A percentile compares a stretch with the other conserved stretches of the same genome.
Evolutionary conservation across 345 rosid genomes (phyloP).

Genomic region (Boechera retrofracta): DNA sequence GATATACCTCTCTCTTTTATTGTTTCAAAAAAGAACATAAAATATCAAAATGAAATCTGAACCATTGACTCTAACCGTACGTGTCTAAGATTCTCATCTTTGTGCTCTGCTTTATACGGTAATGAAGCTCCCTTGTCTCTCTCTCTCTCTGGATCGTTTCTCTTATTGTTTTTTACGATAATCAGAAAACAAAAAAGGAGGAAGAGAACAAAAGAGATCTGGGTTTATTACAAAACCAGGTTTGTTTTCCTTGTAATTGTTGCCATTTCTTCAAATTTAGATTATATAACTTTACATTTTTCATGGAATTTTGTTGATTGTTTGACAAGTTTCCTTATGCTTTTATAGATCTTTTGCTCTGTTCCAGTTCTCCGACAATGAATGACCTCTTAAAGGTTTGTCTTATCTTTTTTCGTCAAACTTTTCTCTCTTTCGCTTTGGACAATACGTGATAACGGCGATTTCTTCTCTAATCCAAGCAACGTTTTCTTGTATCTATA

Average conservation of each 20-base stretch:
- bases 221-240: conserved; percentile 45
- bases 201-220: conserved; percentile 40
- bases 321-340: conserved; percentile 44
- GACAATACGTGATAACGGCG: neutral
- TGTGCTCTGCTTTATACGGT: conserved; percentile 35
- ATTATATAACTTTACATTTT: neutral
- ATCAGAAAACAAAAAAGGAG: neutral
- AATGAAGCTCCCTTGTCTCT: conserved; percentile 17
- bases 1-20: neutral
- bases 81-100: conserved; percentile 23
- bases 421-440: conserved; percentile 1
- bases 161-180: neutral
- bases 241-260: conserved; percentile 20
- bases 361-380: conserved; percentile 54
- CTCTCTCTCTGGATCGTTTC: conserved; percentile 10
- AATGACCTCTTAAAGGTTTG: conserved; percentile 82
- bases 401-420: conserved; percentile 3
- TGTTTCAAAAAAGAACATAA: neutral
- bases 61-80: conserved; percentile 18
- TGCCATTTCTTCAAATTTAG: conserved; percentile 6
- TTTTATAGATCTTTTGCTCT: conserved; percentile 35
- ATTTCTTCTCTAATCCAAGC: neutral
- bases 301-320: conserved; percentile 27
- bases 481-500: neutral
- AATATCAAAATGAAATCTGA: neutral